Evolutionary conservation across 208 protist species (phyloP).

Genomic region (Leishmania martiniquensis): DNA sequence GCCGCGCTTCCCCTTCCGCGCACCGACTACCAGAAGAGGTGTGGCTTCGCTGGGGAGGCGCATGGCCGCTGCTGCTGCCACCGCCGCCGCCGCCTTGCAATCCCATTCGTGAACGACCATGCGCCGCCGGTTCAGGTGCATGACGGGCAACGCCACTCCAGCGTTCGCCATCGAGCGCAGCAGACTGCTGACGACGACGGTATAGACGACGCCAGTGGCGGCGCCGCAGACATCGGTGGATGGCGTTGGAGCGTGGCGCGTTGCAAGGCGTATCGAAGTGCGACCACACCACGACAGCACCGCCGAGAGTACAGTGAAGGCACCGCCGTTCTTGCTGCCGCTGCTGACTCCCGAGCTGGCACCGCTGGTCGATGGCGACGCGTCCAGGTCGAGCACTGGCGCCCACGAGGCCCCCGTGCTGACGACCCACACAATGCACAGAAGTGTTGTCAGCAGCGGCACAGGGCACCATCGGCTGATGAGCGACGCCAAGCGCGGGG

Average conservation of each 20-base stretch:
- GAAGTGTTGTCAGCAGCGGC: constrained; percentile 25
- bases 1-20: neutral
- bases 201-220: constrained; percentile 33
- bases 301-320: neutral
- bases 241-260: constrained; percentile 11
- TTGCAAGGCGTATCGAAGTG: constrained; percentile 10
- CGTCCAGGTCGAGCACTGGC: constrained; percentile 12
- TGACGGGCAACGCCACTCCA: constrained; percentile 34
- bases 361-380: neutral
- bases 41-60: neutral
- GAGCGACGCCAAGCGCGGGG: constrained; percentile 24
- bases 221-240: constrained; percentile 17
- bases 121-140: constrained; percentile 27
- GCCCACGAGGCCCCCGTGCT: constrained; percentile 33
- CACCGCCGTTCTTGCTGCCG: constrained; percentile 1
- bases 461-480: constrained; percentile 34
- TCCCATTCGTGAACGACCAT: constrained; percentile 27
- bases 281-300: neutral
- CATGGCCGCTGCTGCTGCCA: neutral
- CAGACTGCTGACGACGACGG: constrained; percentile 35
- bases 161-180: constrained; percentile 42
- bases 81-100: neutral
- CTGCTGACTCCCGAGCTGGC: too few relatives aligned
- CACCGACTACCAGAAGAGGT: constrained; percentile 1
- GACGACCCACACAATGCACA: constrained; percentile 27